Conservation (phyloP, 2,329 filamentous ascomycete genomes). For the Alternaria sp. region DNA sequence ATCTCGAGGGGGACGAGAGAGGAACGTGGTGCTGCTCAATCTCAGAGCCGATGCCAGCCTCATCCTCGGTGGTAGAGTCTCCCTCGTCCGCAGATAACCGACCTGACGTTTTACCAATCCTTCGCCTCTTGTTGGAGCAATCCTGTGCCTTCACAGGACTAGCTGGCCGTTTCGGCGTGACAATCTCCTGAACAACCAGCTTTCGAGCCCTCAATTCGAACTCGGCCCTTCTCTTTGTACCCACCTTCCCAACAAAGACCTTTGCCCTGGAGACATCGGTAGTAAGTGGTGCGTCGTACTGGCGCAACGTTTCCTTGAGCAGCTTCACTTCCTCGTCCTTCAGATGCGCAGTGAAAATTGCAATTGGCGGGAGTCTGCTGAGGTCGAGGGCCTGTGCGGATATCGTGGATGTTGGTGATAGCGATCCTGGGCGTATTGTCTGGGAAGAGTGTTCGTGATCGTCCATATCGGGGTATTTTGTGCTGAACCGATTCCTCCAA, state of each 20-base stretch:
- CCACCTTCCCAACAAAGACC: slow-evolving; percentile 76
- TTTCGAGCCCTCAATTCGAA: slow-evolving; percentile 77
- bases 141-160: slow-evolving; percentile 20
- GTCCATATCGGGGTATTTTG: slow-evolving; percentile 24
- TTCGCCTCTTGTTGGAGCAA: slow-evolving; percentile 26
- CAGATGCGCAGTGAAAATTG: slow-evolving; percentile 75
- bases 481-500: slow-evolving; percentile 29
- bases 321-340: slow-evolving; percentile 65
- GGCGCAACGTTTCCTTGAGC: slow-evolving; percentile 68
- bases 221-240: slow-evolving; percentile 70
- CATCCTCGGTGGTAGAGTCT: slow-evolving; percentile 34
- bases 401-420: slow-evolving; percentile 24
- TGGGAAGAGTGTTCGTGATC: slow-evolving; percentile 28
- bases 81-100: slow-evolving; percentile 15
- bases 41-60: slow-evolving; percentile 15
- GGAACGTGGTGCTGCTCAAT: slow-evolving; percentile 15
- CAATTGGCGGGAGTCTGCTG: slow-evolving; percentile 67
- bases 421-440: slow-evolving; percentile 22
- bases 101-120: slow-evolving; percentile 3
- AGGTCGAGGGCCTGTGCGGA: slow-evolving; percentile 45
- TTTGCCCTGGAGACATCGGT: slow-evolving; percentile 74
- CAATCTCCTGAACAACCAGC: slow-evolving; percentile 62
- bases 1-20: slow-evolving; percentile 9
- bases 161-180: slow-evolving; percentile 24
- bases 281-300: slow-evolving; percentile 65